Evolutionary conservation across 805 yeast genomes (phyloP).

Genomic region (Lipomyces sp.): DNA sequence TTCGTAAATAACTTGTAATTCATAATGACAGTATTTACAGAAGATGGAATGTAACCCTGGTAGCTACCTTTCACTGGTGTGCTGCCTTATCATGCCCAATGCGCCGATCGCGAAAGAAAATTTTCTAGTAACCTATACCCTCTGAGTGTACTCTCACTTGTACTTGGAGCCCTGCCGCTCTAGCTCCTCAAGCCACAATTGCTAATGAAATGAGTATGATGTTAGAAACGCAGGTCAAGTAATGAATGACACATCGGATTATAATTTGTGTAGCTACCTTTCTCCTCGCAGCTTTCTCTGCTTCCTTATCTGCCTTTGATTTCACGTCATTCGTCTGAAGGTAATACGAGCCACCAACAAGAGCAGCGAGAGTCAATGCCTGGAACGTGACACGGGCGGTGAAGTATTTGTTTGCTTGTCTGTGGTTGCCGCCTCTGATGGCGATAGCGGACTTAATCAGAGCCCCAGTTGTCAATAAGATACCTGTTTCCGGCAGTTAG

Average conservation of each 20-base stretch:
- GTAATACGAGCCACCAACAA: slow-evolving; percentile 66
- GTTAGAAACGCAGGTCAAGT: neutral
- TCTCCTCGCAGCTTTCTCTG: slow-evolving; percentile 26
- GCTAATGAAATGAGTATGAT: slow-evolving; percentile 41
- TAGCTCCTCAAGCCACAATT: slow-evolving; percentile 69
- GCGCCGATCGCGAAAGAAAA: too few species aligned
- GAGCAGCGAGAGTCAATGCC: slow-evolving; percentile 68
- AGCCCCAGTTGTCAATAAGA: slow-evolving; percentile 20
- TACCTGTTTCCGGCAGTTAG: slow-evolving; percentile 1
- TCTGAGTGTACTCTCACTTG: too few species aligned
- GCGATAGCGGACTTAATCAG: slow-evolving; percentile 75
- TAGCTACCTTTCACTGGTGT: too few species aligned
- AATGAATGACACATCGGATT: neutral
- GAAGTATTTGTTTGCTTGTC: slow-evolving; percentile 72
- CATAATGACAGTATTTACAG: neutral
- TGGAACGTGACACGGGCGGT: slow-evolving; percentile 81
- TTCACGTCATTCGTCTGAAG: slow-evolving; percentile 50
- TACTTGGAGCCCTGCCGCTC: slow-evolving; percentile 42
- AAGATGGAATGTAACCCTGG: neutral
- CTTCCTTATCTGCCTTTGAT: slow-evolving; percentile 41
- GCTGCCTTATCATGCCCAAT: too few species aligned
- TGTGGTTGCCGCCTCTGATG: slow-evolving; percentile 62
- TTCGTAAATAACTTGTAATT: neutral
- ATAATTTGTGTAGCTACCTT: slow-evolving; percentile 7
- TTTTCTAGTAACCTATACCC: too few species aligned